Evolutionary conservation across 2,329 filamentous ascomycete species (phyloP), one percentile per base, ranked within the genome.

Genomic region (Ophiostoma triangulosporum): DNA sequence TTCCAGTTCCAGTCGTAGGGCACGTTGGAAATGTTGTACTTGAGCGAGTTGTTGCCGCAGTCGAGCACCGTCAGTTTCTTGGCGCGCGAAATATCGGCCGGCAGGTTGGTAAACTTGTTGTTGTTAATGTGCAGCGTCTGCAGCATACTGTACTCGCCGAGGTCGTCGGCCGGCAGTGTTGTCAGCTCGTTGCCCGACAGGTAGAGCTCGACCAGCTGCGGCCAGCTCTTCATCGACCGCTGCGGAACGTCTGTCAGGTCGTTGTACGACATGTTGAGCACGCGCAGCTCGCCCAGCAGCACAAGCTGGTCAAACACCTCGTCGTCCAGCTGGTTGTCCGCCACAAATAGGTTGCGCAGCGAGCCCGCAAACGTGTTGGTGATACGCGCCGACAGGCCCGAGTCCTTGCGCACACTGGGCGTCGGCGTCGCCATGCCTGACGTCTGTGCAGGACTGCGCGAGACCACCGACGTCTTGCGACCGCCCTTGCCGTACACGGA

Each of bases 1-100:
- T 97, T 97, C 93, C 93, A 98, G 63, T 98, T 98, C 93, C 93
- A 98, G 65, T 98, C 93, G 65, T 98, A 98, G 0, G 91, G 93
- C 75, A 95, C 95, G 64, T 98, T 98, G 29, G 89, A 93, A 48
- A 98, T 94, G 65, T 98, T 98, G 76, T 98, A 98, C 68, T 97
- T 98, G 54, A 98, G 74, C 22, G 80, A 83, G 64, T 98, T 98
- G 74, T 87, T 96, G 57, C 90, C 91, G 58, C 94, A 94, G 68
- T 98, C 93, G 50, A 98, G 75, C 50, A 96, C 85, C 5, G 89
- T 84, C 26, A 98, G 77, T 67, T 93, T 93, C 69, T 89, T 87
- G 45, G 95, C 88, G 66, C 95, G 88, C 57, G 89, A 94, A 49
- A 98, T 83, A 65, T 98, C 93, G 8, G 93, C 93, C 2, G 93